A percentile compares a stretch with the other conserved stretches of the same genome.
phyloP scores from a whole-genome alignment of 1,284 basidiomycete species.

The Cryptococcus neoformans region DNA sequence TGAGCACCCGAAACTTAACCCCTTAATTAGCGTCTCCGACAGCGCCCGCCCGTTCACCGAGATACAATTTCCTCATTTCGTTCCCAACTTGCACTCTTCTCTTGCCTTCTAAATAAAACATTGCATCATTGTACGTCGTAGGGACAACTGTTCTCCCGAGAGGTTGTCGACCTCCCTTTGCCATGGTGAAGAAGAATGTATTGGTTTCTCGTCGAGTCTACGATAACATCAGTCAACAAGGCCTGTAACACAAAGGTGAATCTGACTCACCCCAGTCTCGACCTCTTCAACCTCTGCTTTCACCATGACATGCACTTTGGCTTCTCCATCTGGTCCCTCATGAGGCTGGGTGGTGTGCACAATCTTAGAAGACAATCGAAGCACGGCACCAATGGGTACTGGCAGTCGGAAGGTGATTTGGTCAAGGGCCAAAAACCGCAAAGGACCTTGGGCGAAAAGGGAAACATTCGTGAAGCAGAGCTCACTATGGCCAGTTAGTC shows the following conservation, averaged over 20 bases:
- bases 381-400: conserved; percentile 75
- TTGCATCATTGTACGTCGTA: conserved; percentile 60
- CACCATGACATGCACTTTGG: conserved; percentile 64
- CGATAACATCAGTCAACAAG: background rate
- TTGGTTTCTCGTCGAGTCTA: conserved; percentile 45
- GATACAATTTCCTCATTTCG: conserved; percentile 46
- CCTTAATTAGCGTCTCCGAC: background rate
- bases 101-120: conserved; percentile 75
- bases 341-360: conserved; percentile 42
- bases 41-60: conserved; percentile 6
- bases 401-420: conserved; percentile 74
- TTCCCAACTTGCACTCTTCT: conserved; percentile 53
- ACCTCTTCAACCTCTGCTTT: conserved; percentile 73
- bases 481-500: conserved; percentile 46
- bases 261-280: conserved; percentile 59
- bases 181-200: conserved; percentile 53
- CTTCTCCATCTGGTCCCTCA: conserved; percentile 31
- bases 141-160: conserved; percentile 62
- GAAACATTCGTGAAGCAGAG: conserved; percentile 71
- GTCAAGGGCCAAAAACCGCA: conserved; percentile 72
- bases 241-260: background rate
- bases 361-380: conserved; percentile 66
- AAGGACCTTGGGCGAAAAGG: conserved; percentile 64
- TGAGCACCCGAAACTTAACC: background rate
- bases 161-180: conserved; percentile 43